Evolutionary conservation across 805 yeast species (phyloP), one percentile per base, ranked within the genome.

Genomic region (Pichia cephalocereana): DNA sequence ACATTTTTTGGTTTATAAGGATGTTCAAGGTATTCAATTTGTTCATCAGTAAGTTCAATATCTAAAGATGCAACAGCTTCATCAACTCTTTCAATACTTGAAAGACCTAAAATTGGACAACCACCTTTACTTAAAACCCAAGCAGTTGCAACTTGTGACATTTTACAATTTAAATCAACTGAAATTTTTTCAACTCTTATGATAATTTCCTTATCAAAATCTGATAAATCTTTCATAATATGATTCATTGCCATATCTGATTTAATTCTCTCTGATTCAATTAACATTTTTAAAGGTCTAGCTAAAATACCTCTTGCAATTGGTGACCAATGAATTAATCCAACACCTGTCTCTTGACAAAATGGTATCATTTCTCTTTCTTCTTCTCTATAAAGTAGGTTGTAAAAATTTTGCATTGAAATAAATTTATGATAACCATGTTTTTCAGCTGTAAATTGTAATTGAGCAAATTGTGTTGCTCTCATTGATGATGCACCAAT

Each of bases 401-500:
- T 78, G 62, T 80, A 76, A 58, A 63, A 72, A 55, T 74, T 72
- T 61, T 81, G 85, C 75, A 79, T 73, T 32, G 75, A 68, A 45
- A 80, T 68, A 53, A 81, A 80, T 59, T 77, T 79, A 53, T 65
- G 64, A 81, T 80, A 80, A 32, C 72, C 74, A 54, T 74, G 52
- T 57, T 68, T 67, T 46, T 80, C 83, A 3, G 86, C 85, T 46
- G 71, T 63, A 50, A 62, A 64, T 56, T 81, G 86, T 55, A 77
- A 55, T 49, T 70, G 70, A 8, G 70, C 75, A 57, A 80, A 78
- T 54, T 80, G 79, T 19, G 64, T 59, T 3, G 79, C 74, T 53
- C 68, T 67, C 84, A 80, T 79, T 2, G 80, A 66, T 1, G 82
- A 78, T 2, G 84, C 83, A 23, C 85, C 84, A 48, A 80, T 70